Evolutionary conservation across 2,329 filamentous ascomycete genomes (phyloP).

Genomic region (Ophiosphaerella narmari): DNA sequence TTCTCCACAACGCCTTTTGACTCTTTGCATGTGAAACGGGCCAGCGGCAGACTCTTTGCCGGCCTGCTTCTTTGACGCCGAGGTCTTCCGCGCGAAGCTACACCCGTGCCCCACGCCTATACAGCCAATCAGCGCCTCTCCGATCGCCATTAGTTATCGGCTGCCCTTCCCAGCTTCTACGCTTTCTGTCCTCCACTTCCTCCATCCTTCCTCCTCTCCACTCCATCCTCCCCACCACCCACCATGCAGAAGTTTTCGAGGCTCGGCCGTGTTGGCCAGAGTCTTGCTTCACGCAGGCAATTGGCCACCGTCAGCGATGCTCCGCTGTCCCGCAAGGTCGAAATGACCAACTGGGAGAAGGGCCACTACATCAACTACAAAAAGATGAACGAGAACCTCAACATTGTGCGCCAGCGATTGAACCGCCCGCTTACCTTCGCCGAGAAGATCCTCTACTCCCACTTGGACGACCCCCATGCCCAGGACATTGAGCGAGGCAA

Average conservation of each 20-base stretch:
- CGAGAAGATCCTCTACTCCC: constrained; percentile 99
- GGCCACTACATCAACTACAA: constrained; percentile 98
- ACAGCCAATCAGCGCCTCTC: constrained; percentile 37
- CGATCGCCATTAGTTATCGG: constrained; percentile 44
- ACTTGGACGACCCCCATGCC: constrained; percentile 93
- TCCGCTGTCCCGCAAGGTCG: constrained; percentile 91
- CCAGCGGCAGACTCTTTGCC: constrained; percentile 36
- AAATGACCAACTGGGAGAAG: constrained; percentile 96
- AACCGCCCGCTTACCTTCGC: constrained; percentile 93
- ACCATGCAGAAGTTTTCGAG: constrained; percentile 74
- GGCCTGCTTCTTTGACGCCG: constrained; percentile 28
- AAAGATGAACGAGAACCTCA: constrained; percentile 98
- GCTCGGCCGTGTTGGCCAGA: constrained; percentile 69
- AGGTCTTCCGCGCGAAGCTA: constrained; percentile 34
- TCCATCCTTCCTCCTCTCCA: constrained; percentile 43
- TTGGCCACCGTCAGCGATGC: constrained; percentile 87
- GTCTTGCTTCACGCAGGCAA: constrained; percentile 64
- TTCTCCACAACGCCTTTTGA: constrained; percentile 1
- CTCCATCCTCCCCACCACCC: constrained; percentile 45
- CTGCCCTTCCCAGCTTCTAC: constrained; percentile 40
- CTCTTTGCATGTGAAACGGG: constrained; percentile 37
- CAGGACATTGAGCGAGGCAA: constrained; percentile 96
- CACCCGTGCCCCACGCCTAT: constrained; percentile 18
- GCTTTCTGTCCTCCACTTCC: constrained; percentile 40
- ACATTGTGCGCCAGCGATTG: constrained; percentile 84